Evolutionary conservation across 2,329 filamentous ascomycete genomes (phyloP).

Genomic region (Verticillium zaregamsianum): DNA sequence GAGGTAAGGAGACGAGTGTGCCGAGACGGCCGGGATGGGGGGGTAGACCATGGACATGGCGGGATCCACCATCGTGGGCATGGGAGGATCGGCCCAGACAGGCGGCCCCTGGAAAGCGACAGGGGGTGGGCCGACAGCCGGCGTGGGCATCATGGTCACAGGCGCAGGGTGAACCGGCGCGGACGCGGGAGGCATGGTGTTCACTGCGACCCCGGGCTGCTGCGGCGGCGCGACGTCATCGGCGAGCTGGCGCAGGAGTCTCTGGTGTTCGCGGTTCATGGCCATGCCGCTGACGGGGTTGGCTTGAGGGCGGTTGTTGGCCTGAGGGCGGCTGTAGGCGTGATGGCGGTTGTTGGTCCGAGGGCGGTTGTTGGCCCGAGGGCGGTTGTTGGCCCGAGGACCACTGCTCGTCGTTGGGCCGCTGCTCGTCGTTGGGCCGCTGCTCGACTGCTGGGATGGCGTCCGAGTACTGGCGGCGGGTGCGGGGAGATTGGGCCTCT

Average conservation of each 20-base stretch:
- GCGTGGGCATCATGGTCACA: neutral
- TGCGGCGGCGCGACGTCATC: neutral
- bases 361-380: too few relatives aligned
- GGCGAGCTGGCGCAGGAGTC: neutral
- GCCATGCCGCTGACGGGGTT: neutral
- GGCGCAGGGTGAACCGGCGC: neutral
- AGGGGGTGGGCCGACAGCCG: neutral
- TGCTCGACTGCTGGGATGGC: neutral
- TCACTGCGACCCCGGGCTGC: neutral
- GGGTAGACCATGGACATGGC: neutral
- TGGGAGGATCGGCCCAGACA: neutral
- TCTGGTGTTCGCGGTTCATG: neutral
- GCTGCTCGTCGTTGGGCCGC: neutral
- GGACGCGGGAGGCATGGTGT: neutral
- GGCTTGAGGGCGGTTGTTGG: neutral
- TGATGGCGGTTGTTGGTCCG: too few relatives aligned
- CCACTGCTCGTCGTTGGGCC: too few relatives aligned
- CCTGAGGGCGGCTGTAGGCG: neutral
- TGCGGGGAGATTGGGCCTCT: neutral
- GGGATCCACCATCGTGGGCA: neutral
- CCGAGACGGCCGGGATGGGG: neutral
- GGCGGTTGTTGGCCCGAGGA: too few relatives aligned
- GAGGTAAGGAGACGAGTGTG: neutral
- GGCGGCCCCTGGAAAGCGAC: neutral
- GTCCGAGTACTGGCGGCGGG: neutral